A percentile compares a stretch with the other conserved stretches of the same genome.
These are phyloP conservation scores for Raphanus raphanistrum DNA, from an alignment of 345 rosid species.

Conservation along the genomic window DNA sequence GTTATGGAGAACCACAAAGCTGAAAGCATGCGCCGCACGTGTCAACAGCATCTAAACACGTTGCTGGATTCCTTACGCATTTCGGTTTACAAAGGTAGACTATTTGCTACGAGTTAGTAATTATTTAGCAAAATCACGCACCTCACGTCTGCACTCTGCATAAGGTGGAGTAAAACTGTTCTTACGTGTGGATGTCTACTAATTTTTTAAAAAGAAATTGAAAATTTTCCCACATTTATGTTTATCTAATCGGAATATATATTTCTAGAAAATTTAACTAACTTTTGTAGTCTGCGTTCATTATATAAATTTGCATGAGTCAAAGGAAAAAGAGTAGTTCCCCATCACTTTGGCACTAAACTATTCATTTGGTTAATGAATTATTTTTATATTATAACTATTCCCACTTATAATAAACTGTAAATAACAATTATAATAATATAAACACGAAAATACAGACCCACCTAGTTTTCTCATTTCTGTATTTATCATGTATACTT, in stretches of 20 bases:
- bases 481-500: not conserved
- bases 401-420: not conserved
- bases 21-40: slow-evolving; percentile 37
- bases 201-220: slow-evolving; percentile 3
- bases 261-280: not conserved
- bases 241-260: not conserved
- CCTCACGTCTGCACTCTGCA: not conserved
- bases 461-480: not conserved
- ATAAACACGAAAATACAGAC: not conserved
- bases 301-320: not conserved
- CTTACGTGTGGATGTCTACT: slow-evolving; percentile 3
- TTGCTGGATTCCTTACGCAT: slow-evolving; percentile 23
- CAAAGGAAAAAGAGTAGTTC: not conserved
- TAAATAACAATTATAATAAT: not conserved
- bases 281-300: not conserved
- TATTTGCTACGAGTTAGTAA: not conserved
- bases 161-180: slow-evolving; percentile 16
- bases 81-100: slow-evolving; percentile 5
- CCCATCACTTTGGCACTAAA: not conserved
- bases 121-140: not conserved
- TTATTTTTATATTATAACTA: not conserved
- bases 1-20: slow-evolving; percentile 25
- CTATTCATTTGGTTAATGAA: not conserved
- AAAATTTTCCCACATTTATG: not conserved
- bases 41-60: slow-evolving; percentile 34